Conservation (phyloP, 106 monocot genomes). For the Vanilla planifolia region DNA sequence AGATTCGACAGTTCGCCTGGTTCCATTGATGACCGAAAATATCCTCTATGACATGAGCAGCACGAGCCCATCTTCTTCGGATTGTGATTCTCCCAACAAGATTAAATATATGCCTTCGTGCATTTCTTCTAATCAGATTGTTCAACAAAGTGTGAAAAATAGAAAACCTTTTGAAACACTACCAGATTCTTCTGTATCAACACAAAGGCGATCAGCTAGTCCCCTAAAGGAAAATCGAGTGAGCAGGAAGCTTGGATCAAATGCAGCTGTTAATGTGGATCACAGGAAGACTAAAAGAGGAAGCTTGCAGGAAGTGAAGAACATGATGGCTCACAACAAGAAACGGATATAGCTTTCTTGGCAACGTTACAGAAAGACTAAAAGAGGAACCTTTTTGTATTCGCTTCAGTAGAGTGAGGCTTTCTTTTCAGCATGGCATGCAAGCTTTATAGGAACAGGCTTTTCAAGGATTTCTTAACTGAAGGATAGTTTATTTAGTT, state of each 20-base stretch:
- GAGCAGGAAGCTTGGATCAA: constrained; percentile 11
- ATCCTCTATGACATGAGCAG: constrained; percentile 59
- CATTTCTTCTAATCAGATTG: background rate
- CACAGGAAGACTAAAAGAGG: constrained; percentile 22
- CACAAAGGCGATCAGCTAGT: constrained; percentile 8
- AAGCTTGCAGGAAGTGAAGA: constrained; percentile 21
- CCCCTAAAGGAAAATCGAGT: constrained; percentile 18
- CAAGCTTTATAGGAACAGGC: too few species aligned
- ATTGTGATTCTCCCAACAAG: constrained; percentile 29
- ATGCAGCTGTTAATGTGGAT: constrained; percentile 6
- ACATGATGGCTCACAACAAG: constrained; percentile 9
- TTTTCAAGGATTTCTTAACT: too few species aligned
- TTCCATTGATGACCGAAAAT: constrained; percentile 42
- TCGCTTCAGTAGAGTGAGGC: too few species aligned
- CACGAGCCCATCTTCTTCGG: constrained; percentile 35
- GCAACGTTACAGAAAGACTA: too few species aligned
- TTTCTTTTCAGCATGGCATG: too few species aligned
- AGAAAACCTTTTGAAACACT: background rate
- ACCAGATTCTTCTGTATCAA: background rate
- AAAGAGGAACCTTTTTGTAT: too few species aligned
- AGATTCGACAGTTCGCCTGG: background rate
- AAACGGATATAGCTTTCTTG: constrained; percentile 30
- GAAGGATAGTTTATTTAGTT: too few species aligned
- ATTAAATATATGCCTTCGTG: background rate
- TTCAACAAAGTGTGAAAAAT: background rate